Evolutionary conservation across 495 filamentous ascomycete species (phyloP).

Genomic region (Astrocystis sublimbata): DNA sequence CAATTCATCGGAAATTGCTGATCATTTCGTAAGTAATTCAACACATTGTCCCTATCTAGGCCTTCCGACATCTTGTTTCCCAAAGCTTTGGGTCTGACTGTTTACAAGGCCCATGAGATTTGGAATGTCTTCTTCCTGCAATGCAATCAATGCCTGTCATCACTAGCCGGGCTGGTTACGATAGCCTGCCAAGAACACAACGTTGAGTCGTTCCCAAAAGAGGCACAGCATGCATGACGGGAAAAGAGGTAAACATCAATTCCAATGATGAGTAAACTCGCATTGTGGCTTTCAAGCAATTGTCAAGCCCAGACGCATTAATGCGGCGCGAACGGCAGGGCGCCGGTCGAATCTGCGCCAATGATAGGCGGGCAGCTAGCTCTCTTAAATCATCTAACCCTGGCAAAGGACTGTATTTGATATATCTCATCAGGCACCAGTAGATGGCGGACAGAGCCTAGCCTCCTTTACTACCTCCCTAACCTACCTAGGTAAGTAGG

Average conservation of each 20-base stretch:
- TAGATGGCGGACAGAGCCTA: background rate
- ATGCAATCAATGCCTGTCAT: background rate
- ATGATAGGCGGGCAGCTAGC: background rate
- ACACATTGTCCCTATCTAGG: background rate
- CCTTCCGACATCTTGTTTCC: background rate
- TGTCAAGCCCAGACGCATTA: background rate
- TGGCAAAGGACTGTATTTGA: slow-evolving; percentile 1
- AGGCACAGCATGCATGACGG: background rate
- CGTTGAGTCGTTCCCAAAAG: background rate
- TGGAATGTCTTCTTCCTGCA: slow-evolving; percentile 5
- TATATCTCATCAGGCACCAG: background rate
- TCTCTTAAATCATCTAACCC: slow-evolving; percentile 5
- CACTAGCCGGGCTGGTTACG: background rate
- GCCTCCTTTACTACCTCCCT: background rate
- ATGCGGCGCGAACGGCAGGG: background rate
- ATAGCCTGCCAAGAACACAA: slow-evolving; percentile 1
- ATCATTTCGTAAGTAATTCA: background rate
- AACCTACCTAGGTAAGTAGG: no score
- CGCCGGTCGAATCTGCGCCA: background rate
- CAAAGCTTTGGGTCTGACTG: slow-evolving; percentile 4
- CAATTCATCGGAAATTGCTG: background rate
- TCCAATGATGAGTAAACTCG: background rate
- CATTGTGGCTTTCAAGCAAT: background rate
- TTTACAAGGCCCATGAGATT: background rate
- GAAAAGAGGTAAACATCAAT: background rate